Base-by-base conservation (phyloP, 257 asterid genomes). In the Perilla frutescens region DNA sequence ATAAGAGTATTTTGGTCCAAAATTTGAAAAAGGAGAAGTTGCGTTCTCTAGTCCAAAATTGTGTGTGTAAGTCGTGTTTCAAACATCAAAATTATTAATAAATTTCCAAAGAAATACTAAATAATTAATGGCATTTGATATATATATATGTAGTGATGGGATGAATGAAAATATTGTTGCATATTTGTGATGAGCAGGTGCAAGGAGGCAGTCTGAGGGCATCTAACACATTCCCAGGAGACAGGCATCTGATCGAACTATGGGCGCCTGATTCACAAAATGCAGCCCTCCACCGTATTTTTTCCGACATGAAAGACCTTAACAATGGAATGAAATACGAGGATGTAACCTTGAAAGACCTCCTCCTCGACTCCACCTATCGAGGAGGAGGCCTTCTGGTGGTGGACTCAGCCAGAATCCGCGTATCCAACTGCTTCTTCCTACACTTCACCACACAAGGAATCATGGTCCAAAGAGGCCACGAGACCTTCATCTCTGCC, bases 151-250 rank as follows among this genome's bases (percentile, higher is more conserved):
- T 20, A 20, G 26, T 20, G 26, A 20, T 20, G 26, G 1, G 26
- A 20, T 20, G 26, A 20, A 20, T 0, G 26, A 20, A 20, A 20
- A 20, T 20, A 20, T 20, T 9, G 6, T 55, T 34, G 1, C 48
- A 43, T 9, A 43, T 43, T 43, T 9, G 3, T 41, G 12, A 26
- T 41, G 12, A 26, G 3, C 14, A 84, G 92, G 81, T 89, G 59
- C 79, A 77, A 75, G 81, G 87, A 54, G 96, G 92, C 58, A 80
- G 84, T 9, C 15, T 89, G 29, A 74, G 86, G 13, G 92, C 96
- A 77, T 85, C 92, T 12, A 32, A 14, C 47, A 73, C 81, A 58
- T 89, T 89, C 76, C 92, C 91, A 26, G 80, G 63, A 1, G 82
- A 87, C 32, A 36, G 88, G 15, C 85, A 87, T 69, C 81, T 89